Evolutionary conservation across 1,284 basidiomycete species (phyloP), one percentile per base, ranked within the genome.

Genomic region (Fomitopsis palustris): DNA sequence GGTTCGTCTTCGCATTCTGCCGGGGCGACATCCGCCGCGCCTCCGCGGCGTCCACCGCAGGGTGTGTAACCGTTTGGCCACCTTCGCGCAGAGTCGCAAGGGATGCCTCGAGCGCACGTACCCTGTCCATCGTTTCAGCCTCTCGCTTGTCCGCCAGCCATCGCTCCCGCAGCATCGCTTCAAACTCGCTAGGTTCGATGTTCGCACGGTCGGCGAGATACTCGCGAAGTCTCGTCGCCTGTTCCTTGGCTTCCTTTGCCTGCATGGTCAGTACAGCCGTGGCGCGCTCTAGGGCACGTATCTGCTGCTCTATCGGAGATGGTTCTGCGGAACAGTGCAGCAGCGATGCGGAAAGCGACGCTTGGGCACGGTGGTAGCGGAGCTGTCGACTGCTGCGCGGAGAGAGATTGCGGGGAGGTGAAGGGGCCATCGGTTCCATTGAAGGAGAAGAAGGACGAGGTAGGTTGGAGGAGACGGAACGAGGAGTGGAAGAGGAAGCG

Each of bases 131-230:
- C 14, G 75, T 70, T 25, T 69, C 70, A 43, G 64, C 59, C 52
- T 76, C 72, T 61, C 77, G 73, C 59, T 74, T 78, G 62, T 85
- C 82, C 58, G 78, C 77, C 69, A 78, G 73, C 82, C 81, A 83
- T 27, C 78, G 76, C 59, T 82, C 76, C 4, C 73, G 74, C 60
- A 81, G 77, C 43, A 81, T 66, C 12, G 71, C 59, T 51, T 69
- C 65, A 59, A 75, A 76, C 25, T 66, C 62, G 9, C 63, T 67
- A 0, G 77, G 77, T 4, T 80, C 74, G 14, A 71, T 56, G 53
- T 70, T 69, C 41, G 74, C 72, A 54, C 77, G 71, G 12, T 67
- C 61, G 2, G 67, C 65, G 7, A 86, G 73, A 42, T 73, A 64
- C 14, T 63, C 65, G 17, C 78, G 77, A 41, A 84, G 69, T 59